Percentiles rank a stretch among this genome's conserved stretches.
phyloP scores from a whole-genome alignment of 352 stramenopile genomes.

The Phytophthora lateralis region DNA sequence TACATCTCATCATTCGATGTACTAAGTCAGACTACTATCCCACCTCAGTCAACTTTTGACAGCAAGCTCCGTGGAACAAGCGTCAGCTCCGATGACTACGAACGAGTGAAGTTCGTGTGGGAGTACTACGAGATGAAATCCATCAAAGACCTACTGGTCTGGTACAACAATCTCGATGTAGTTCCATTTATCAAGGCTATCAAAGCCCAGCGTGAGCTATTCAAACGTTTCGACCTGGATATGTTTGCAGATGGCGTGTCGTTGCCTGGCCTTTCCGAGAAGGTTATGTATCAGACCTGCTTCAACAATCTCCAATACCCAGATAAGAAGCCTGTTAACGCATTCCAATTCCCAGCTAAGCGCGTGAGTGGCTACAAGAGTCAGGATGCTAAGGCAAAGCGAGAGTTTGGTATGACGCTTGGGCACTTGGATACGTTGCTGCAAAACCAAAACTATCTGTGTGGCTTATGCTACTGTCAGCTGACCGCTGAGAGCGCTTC shows the following conservation, averaged over 20 bases:
- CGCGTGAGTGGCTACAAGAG: conserved; percentile 24
- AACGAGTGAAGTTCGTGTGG: conserved; percentile 37
- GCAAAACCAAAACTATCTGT: conserved; percentile 25
- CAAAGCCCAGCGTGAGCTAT: conserved; percentile 15
- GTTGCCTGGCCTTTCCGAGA: conserved; percentile 16
- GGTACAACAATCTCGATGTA: conserved; percentile 13
- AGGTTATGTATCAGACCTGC: conserved; percentile 33
- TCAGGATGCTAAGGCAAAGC: conserved; percentile 22
- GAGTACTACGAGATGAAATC: conserved; percentile 43
- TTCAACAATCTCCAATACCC: conserved; percentile 9
- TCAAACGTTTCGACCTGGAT: conserved; percentile 24
- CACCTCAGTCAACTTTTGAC: conserved; percentile 31
- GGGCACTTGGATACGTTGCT: conserved; percentile 27
- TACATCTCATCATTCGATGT: conserved; percentile 39
- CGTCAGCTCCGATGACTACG: conserved; percentile 34
- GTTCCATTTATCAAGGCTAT: conserved; percentile 7
- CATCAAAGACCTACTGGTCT: conserved; percentile 37
- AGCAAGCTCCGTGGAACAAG: conserved; percentile 15
- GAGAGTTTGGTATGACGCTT: conserved; percentile 23
- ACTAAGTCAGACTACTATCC: conserved; percentile 28
- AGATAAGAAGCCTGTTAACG: no score
- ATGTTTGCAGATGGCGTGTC: conserved; percentile 26
- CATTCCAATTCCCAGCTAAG: background rate
- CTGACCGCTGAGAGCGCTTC: conserved; percentile 27
- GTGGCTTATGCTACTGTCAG: conserved; percentile 23